Conservation (phyloP, 345 rosid genomes). For the Schrenkiella parvula region DNA sequence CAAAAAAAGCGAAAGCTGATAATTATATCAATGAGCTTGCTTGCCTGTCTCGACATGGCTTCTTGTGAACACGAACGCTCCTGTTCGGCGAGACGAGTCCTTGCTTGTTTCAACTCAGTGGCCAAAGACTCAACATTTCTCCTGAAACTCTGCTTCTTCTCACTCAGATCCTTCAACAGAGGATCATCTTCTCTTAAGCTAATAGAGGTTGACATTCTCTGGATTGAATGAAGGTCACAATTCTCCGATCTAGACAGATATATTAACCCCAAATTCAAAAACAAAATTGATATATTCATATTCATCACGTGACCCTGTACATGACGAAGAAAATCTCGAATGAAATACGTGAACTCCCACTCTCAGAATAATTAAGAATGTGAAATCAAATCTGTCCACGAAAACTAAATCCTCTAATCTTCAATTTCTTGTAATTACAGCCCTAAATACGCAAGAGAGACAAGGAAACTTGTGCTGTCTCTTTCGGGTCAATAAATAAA, state of each 20-base stretch:
- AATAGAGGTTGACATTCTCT: constrained; percentile 38
- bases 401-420: not conserved
- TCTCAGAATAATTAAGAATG: not conserved
- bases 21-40: constrained; percentile 18
- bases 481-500: not conserved
- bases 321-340: not conserved
- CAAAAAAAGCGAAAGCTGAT: constrained; percentile 8
- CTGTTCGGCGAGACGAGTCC: constrained; percentile 63
- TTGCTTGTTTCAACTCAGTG: constrained; percentile 73
- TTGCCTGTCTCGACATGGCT: constrained; percentile 65
- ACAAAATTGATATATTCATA: not conserved
- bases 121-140: constrained; percentile 84
- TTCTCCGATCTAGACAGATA: not conserved
- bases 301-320: constrained; percentile 25
- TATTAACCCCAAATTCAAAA: not conserved
- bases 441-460: not conserved
- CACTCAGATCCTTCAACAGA: constrained; percentile 74
- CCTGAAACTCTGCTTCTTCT: constrained; percentile 84
- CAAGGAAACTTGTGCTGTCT: constrained; percentile 1
- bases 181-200: constrained; percentile 61
- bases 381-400: constrained; percentile 13
- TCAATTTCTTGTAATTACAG: not conserved
- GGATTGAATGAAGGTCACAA: not conserved
- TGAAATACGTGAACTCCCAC: not conserved
- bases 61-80: constrained; percentile 70